phyloP scores from a whole-genome alignment of 805 yeast species.

The Suhomyces vadensis region DNA sequence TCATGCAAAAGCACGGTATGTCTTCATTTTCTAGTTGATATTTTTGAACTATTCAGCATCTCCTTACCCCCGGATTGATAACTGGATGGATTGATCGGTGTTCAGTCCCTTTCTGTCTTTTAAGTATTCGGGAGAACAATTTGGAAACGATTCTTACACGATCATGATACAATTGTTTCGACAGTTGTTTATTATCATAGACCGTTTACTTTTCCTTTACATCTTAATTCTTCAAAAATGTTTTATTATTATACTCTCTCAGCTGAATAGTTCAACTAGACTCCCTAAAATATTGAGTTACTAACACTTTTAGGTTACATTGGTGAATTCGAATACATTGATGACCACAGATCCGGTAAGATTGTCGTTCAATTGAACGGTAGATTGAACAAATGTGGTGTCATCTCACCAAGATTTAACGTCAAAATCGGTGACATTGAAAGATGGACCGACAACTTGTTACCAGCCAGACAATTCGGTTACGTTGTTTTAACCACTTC shows the following conservation, averaged over 20 bases:
- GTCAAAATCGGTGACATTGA: slow-evolving; percentile 27
- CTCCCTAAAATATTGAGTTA: slow-evolving; percentile 10
- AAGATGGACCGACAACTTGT: slow-evolving; percentile 31
- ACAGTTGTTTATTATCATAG: slow-evolving; percentile 24
- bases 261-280: background rate
- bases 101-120: slow-evolving; percentile 94
- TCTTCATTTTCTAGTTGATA: slow-evolving; percentile 3
- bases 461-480: slow-evolving; percentile 30
- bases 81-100: slow-evolving; percentile 95
- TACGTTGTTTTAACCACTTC: slow-evolving; percentile 29
- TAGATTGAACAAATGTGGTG: slow-evolving; percentile 50
- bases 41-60: background rate
- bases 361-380: slow-evolving; percentile 96
- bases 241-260: background rate
- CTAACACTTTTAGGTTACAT: slow-evolving; percentile 57
- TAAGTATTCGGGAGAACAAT: slow-evolving; percentile 89
- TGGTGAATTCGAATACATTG: slow-evolving; percentile 97
- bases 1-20: slow-evolving; percentile 92
- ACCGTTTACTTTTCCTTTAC: slow-evolving; percentile 74
- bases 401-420: slow-evolving; percentile 29
- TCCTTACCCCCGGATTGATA: slow-evolving; percentile 79
- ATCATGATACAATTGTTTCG: slow-evolving; percentile 33
- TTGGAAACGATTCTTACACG: slow-evolving; percentile 72
- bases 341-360: slow-evolving; percentile 99
- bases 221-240: slow-evolving; percentile 19